These are phyloP conservation scores for Sclerotiophoma versabilis DNA, from an alignment of 2,329 filamentous ascomycete species.

Conservation along the genomic window DNA sequence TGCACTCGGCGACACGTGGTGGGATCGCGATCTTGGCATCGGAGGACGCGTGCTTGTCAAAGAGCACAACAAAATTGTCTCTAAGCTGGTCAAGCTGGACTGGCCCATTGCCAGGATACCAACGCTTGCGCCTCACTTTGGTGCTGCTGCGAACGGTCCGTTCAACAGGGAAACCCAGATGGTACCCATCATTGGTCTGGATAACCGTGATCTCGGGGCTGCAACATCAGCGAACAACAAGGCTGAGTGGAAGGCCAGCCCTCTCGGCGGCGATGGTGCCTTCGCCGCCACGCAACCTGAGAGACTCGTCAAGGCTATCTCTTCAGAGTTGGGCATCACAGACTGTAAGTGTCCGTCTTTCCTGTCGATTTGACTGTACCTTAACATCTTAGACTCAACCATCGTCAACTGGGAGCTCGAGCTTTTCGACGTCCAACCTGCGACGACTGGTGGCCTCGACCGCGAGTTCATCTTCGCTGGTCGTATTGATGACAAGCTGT, in stretches of 20 bases:
- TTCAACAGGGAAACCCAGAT: constrained; percentile 92
- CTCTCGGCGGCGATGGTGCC: constrained; percentile 68
- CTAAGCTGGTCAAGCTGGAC: constrained; percentile 85
- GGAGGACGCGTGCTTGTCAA: constrained; percentile 88
- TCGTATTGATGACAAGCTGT: constrained; percentile 96
- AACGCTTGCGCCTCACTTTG: constrained; percentile 93
- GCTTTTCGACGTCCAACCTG: constrained; percentile 89
- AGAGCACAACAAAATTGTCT: constrained; percentile 78
- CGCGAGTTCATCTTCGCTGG: constrained; percentile 95
- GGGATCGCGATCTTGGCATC: constrained; percentile 92
- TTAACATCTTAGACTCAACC: constrained; percentile 57
- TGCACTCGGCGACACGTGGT: constrained; percentile 88
- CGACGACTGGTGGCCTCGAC: constrained; percentile 81
- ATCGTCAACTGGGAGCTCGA: constrained; percentile 98
- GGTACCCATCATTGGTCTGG: constrained; percentile 90
- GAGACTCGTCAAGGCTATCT: constrained; percentile 82
- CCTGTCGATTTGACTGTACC: background rate
- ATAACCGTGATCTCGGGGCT: constrained; percentile 67
- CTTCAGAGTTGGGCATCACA: constrained; percentile 75
- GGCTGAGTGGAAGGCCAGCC: constrained; percentile 48
- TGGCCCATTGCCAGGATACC: constrained; percentile 93
- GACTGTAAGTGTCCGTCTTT: constrained; percentile 55
- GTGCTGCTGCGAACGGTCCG: constrained; percentile 68
- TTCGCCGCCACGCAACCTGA: constrained; percentile 87
- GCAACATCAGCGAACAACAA: constrained; percentile 38